phyloP scores from a whole-genome alignment of 306 rosid species.

The Ziziphus jujuba region DNA sequence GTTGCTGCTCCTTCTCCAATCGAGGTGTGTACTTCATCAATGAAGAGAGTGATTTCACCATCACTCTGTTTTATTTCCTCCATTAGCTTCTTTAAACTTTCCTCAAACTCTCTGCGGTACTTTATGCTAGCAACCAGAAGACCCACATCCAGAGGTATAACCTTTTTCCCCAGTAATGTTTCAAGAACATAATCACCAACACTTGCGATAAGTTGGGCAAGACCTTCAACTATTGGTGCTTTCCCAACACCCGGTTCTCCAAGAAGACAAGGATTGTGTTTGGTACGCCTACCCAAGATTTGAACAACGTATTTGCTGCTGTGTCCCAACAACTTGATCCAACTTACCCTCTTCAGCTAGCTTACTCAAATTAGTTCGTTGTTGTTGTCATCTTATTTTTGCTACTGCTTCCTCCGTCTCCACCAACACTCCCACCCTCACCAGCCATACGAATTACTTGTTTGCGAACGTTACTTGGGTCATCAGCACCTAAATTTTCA shows the following conservation, averaged over 20 bases:
- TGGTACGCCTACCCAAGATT: constrained; percentile 87
- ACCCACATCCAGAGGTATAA: constrained; percentile 95
- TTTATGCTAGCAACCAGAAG: constrained; percentile 96
- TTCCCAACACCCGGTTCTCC: constrained; percentile 99
- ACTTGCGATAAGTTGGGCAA: constrained; percentile 85
- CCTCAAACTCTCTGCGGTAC: constrained; percentile 99
- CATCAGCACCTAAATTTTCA: constrained; percentile 94
- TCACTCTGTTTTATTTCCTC: constrained; percentile 97
- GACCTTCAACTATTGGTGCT: constrained; percentile 96
- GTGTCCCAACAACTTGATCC: constrained; percentile 97
- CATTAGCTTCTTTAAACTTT: constrained; percentile 90
- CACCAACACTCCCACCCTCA: constrained; percentile 91
- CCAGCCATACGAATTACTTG: constrained; percentile 99
- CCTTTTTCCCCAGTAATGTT: constrained; percentile 97
- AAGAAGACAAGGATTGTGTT: constrained; percentile 91
- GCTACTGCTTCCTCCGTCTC: constrained; percentile 84
- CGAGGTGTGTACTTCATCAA: constrained; percentile 91
- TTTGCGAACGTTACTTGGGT: constrained; percentile 83
- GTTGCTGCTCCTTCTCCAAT: constrained; percentile 99
- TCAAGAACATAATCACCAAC: constrained; percentile 99
- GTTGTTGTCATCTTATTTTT: constrained; percentile 94
- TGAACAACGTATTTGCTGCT: constrained; percentile 84
- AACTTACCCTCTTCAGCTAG: constrained; percentile 97
- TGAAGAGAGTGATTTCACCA: constrained; percentile 85
- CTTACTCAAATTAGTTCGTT: constrained; percentile 93